A percentile compares a stretch with the other conserved stretches of the same genome.
Evolutionary conservation across 83 land plant genomes (phyloP).

Genomic region (Picea abies): DNA sequence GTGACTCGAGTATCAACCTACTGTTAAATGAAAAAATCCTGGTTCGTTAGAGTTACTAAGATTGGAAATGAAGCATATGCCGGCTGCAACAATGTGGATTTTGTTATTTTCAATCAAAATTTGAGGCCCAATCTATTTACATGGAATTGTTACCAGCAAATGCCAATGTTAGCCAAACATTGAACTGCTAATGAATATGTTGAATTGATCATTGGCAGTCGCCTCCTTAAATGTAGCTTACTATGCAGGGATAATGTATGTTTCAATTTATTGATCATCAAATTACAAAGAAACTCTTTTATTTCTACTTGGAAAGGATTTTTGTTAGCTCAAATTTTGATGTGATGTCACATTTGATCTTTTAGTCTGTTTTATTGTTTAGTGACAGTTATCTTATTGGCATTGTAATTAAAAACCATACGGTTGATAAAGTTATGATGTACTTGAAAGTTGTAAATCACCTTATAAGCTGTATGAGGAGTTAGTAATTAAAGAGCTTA

Average conservation of each 20-base stretch:
- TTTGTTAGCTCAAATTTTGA: background rate
- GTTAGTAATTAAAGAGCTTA: too few species aligned
- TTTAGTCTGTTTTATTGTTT: too few species aligned
- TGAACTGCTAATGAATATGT: background rate
- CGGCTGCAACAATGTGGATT: background rate
- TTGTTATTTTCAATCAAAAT: background rate
- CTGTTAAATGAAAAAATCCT: too few species aligned
- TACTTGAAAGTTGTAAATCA: too few species aligned
- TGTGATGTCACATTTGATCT: too few species aligned
- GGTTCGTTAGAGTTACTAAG: too few species aligned
- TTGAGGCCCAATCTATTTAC: background rate
- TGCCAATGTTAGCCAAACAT: background rate
- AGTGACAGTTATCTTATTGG: too few species aligned
- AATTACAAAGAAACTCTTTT: background rate
- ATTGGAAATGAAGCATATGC: too few species aligned
- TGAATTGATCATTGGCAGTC: background rate
- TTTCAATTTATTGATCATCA: background rate
- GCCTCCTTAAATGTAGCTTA: background rate
- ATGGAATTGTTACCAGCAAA: background rate
- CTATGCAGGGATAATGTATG: background rate
- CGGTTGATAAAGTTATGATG: too few species aligned
- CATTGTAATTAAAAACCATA: too few species aligned
- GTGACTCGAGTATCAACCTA: too few species aligned
- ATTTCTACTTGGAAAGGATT: background rate
- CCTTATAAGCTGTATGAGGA: too few species aligned